A percentile compares a stretch with the other conserved stretches of the same genome.
Evolutionary conservation across 768 basidiomycete genomes (phyloP).

Genomic region (Cantharellus anzutake): DNA sequence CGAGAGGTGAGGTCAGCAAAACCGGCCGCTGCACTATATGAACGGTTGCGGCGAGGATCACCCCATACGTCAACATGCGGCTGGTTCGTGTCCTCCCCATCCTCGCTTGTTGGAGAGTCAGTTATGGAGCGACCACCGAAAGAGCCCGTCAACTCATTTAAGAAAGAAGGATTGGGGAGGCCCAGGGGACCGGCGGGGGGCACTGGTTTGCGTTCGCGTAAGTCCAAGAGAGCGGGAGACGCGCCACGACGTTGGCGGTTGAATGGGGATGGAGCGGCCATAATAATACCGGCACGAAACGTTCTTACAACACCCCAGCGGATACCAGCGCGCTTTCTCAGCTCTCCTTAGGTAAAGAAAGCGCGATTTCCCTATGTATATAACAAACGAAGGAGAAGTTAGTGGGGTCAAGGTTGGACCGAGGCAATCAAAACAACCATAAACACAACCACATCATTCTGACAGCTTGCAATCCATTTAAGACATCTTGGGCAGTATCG

Average conservation of each 20-base stretch:
- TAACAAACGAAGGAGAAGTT: too few relatives aligned
- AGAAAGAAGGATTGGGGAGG: conserved; percentile 6
- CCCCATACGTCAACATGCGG: not conserved
- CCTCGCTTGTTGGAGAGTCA: not conserved
- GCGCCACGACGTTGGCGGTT: not conserved
- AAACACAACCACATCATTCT: too few relatives aligned
- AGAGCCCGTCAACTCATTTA: not conserved
- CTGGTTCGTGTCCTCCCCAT: not conserved
- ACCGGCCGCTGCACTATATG: not conserved
- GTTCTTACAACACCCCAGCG: too few relatives aligned
- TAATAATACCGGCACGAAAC: too few relatives aligned
- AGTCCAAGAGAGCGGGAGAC: not conserved
- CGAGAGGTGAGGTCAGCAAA: not conserved
- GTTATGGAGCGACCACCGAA: not conserved
- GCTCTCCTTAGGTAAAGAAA: too few relatives aligned
- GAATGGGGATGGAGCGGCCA: not conserved
- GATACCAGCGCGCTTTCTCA: too few relatives aligned
- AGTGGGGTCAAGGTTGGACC: too few relatives aligned
- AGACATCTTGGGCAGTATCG: too few relatives aligned
- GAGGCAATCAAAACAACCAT: too few relatives aligned
- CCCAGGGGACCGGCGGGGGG: conserved; percentile 7
- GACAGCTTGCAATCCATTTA: too few relatives aligned
- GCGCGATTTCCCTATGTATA: too few relatives aligned
- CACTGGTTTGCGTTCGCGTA: not conserved
- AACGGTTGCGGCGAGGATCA: not conserved